phyloP scores from a whole-genome alignment of 176 grass and related monocot species.

The Cenchrus purpureus region DNA sequence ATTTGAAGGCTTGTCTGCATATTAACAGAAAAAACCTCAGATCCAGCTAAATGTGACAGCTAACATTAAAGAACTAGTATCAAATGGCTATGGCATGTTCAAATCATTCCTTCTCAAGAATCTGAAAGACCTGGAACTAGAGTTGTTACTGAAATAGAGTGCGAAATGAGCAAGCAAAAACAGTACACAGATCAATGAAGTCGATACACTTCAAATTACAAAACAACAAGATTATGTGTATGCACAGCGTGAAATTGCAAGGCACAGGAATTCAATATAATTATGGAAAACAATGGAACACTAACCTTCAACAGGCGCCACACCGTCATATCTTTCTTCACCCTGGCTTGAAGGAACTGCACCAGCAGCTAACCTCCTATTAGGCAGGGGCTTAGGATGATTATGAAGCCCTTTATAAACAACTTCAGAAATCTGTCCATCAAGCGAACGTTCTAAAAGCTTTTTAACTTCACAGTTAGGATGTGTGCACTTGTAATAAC shows the following conservation, averaged over 20 bases:
- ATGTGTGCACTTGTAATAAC: slow-evolving; percentile 99
- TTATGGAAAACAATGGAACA: slow-evolving; percentile 19
- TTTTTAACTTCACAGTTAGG: slow-evolving; percentile 98
- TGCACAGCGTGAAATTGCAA: slow-evolving; percentile 22
- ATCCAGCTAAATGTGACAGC: not conserved
- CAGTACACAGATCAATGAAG: slow-evolving; percentile 6
- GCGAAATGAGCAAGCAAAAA: not conserved
- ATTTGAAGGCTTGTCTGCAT: slow-evolving; percentile 75
- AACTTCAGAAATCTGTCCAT: slow-evolving; percentile 92
- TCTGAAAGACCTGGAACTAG: not conserved
- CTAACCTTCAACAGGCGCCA: slow-evolving; percentile 64
- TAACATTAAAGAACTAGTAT: not conserved
- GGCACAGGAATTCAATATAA: not conserved
- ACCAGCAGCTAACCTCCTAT: slow-evolving; percentile 66
- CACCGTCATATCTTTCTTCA: slow-evolving; percentile 75
- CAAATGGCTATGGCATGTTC: not conserved
- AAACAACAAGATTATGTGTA: not conserved
- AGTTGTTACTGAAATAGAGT: slow-evolving; percentile 16
- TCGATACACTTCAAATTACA: not conserved
- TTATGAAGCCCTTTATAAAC: slow-evolving; percentile 90
- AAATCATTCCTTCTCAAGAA: slow-evolving; percentile 1
- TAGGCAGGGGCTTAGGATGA: slow-evolving; percentile 89
- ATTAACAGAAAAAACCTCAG: slow-evolving; percentile 31
- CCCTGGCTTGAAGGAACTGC: slow-evolving; percentile 58
- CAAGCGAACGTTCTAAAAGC: slow-evolving; percentile 82